A percentile compares a stretch with the other conserved stretches of the same genome.
Evolutionary conservation across 2,329 filamentous ascomycete genomes (phyloP).

Genomic region (Bipolaris victoriae): DNA sequence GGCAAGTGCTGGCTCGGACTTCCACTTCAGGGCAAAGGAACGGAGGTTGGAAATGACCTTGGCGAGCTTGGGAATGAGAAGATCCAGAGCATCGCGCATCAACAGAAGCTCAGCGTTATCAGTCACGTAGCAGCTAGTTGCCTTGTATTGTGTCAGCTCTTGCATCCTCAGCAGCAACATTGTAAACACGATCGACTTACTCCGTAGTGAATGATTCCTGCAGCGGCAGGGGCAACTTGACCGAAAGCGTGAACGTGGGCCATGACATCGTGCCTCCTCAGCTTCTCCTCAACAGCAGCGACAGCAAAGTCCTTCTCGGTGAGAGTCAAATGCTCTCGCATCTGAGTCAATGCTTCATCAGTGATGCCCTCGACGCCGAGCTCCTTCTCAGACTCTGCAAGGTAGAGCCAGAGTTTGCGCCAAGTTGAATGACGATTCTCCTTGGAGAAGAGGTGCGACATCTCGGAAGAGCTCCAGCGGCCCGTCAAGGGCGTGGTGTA

Average conservation of each 20-base stretch:
- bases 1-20: constrained; percentile 72
- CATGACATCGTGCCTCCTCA: constrained; percentile 70
- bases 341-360: constrained; percentile 62
- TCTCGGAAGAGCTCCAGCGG: constrained; percentile 69
- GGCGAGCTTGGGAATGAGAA: constrained; percentile 79
- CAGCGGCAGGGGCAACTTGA: constrained; percentile 73
- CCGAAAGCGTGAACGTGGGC: constrained; percentile 76
- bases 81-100: constrained; percentile 73
- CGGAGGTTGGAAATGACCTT: constrained; percentile 77
- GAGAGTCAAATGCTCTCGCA: constrained; percentile 54
- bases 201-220: constrained; percentile 78
- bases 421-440: constrained; percentile 77
- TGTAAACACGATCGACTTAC: constrained; percentile 52
- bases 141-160: constrained; percentile 69
- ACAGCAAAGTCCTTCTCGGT: constrained; percentile 57
- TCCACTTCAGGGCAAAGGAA: constrained; percentile 74
- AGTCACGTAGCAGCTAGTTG: constrained; percentile 37
- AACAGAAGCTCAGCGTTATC: constrained; percentile 62
- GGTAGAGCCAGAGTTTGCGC: constrained; percentile 84
- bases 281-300: constrained; percentile 58
- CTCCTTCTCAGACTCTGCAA: constrained; percentile 82
- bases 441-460: constrained; percentile 75
- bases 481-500: constrained; percentile 38
- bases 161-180: not conserved
- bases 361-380: constrained; percentile 75